Evolutionary conservation across 306 rosid genomes (phyloP).

Genomic region (Rosa chinensis): DNA sequence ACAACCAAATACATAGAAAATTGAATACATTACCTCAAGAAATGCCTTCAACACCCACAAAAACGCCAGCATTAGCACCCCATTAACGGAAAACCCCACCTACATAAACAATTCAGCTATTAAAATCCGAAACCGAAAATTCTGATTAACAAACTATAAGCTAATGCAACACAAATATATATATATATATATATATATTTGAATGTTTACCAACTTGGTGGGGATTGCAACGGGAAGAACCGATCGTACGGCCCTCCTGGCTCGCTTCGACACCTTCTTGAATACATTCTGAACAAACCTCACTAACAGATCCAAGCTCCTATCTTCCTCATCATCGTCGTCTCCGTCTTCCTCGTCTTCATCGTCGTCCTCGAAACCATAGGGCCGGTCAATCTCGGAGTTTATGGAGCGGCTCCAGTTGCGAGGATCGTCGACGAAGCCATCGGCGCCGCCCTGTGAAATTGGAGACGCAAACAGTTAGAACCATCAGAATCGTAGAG

Average conservation of each 20-base stretch:
- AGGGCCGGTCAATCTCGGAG: conserved; percentile 25
- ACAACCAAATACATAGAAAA: background rate
- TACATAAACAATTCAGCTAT: background rate
- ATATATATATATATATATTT: too few species aligned
- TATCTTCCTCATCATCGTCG: conserved; percentile 57
- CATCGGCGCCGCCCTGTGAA: conserved; percentile 44
- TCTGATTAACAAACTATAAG: too few species aligned
- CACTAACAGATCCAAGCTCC: conserved; percentile 67
- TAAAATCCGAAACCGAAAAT: too few species aligned
- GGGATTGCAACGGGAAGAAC: conserved; percentile 69
- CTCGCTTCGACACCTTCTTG: conserved; percentile 62
- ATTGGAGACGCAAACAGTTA: conserved; percentile 7
- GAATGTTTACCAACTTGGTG: conserved; percentile 40
- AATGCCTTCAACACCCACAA: conserved; percentile 77
- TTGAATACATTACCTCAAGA: conserved; percentile 55
- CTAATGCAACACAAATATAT: too few species aligned
- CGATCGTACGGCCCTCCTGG: conserved; percentile 66
- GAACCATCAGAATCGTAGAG: background rate
- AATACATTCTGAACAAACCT: conserved; percentile 67
- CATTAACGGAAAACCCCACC: conserved; percentile 78
- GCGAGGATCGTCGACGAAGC: conserved; percentile 44
- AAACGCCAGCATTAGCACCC: conserved; percentile 59
- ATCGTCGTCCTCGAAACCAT: conserved; percentile 15
- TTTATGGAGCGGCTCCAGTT: conserved; percentile 50
- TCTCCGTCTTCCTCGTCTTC: conserved; percentile 48